These are phyloP conservation scores for Immersiella caudata DNA, from an alignment of 495 filamentous ascomycete species.

Conservation along the genomic window DNA sequence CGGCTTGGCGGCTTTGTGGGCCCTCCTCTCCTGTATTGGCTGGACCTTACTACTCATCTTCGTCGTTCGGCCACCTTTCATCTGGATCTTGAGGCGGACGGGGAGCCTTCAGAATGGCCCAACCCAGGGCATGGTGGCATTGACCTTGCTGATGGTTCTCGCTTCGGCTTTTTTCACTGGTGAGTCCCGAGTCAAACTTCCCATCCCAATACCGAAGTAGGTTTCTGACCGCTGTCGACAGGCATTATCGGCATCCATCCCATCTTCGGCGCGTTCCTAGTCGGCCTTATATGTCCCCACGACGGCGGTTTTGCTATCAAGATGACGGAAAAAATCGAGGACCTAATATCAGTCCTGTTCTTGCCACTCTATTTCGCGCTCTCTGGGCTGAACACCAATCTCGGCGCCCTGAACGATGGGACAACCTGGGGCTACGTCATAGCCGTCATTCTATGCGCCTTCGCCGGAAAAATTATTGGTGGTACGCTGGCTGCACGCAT, in stretches of 20 bases:
- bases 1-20: constrained; percentile 85
- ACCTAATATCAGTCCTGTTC: constrained; percentile 85
- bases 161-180: constrained; percentile 91
- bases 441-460: constrained; percentile 80
- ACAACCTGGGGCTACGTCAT: constrained; percentile 93
- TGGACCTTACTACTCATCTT: constrained; percentile 80
- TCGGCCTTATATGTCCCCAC: constrained; percentile 91
- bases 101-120: constrained; percentile 89
- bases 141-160: constrained; percentile 80
- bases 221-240: background rate
- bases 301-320: constrained; percentile 94
- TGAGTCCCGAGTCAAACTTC: constrained; percentile 26
- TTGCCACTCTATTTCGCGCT: constrained; percentile 94
- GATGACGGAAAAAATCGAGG: constrained; percentile 94
- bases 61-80: constrained; percentile 74
- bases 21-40: constrained; percentile 73
- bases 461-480: constrained; percentile 82
- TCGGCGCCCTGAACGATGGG: constrained; percentile 81
- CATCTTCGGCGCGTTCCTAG: constrained; percentile 86
- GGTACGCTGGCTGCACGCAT: constrained; percentile 78
- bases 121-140: constrained; percentile 78
- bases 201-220: background rate
- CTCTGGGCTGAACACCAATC: constrained; percentile 85
- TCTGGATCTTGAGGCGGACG: constrained; percentile 71
- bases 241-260: constrained; percentile 84